These are phyloP conservation scores for barley (Hordeum vulgare) DNA, from an alignment of 176 grass and related monocot genomes.

Conservation along the genomic window MorexV3_pseudomolecules_assembly NC_058519.1:57065853-57066352, in stretches of 20 bases:
- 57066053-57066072: too few relatives aligned
- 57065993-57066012: background rate
- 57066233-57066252: constrained; percentile 23
- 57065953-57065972: constrained; percentile 32
- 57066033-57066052: too few relatives aligned
- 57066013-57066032: background rate
- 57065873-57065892: too few relatives aligned
- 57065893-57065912: too few relatives aligned
- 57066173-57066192: background rate
- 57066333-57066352: too few relatives aligned
- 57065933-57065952: constrained; percentile 48
- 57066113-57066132: too few relatives aligned
- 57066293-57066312: constrained; percentile 49
- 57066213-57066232: too few relatives aligned
- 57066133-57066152: too few relatives aligned
- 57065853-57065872: too few relatives aligned
- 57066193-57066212: background rate
- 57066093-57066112: too few relatives aligned
- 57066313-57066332: constrained; percentile 16
- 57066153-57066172: background rate
- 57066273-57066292: constrained; percentile 41
- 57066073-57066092: too few relatives aligned
- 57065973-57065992: background rate
- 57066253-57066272: constrained; percentile 21
- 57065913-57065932: too few relatives aligned